Conservation (phyloP, 139 green algal genomes). For the Chlorella sp. region DNA sequence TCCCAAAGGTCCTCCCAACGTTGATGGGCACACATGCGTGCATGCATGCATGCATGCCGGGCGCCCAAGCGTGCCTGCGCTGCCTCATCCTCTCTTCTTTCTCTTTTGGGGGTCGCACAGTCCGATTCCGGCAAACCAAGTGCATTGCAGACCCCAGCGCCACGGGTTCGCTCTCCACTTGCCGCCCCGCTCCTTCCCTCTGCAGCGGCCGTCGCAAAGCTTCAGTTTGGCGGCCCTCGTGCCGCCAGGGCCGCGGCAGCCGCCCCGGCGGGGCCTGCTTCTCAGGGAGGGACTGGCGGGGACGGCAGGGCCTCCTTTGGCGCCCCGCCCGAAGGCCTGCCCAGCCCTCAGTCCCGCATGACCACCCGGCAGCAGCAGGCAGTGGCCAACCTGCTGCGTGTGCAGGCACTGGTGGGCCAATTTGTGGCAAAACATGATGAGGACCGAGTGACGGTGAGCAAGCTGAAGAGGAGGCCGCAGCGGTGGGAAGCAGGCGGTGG, state of each 20-base stretch:
- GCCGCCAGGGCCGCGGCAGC: neutral
- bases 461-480: neutral
- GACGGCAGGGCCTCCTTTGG: neutral
- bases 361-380: conserved; percentile 33
- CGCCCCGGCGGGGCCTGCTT: neutral
- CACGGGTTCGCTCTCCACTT: neutral
- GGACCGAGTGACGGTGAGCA: conserved; percentile 45
- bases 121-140: no score
- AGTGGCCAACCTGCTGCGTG: conserved; percentile 52
- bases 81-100: no score
- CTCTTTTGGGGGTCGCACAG: no score
- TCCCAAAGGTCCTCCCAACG: no score
- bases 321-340: neutral
- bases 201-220: neutral
- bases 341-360: neutral
- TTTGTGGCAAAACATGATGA: conserved; percentile 57
- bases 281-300: neutral
- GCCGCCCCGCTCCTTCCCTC: neutral
- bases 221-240: neutral
- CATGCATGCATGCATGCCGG: no score
- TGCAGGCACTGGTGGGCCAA: conserved; percentile 48
- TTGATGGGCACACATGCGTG: no score
- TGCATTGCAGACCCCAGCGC: no score
- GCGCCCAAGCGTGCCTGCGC: no score
- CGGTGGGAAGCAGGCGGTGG: neutral